These are phyloP conservation scores for Fonsecaea multimorphosa DNA, from an alignment of 2,329 filamentous ascomycete species.

Conservation along the genomic window DNA sequence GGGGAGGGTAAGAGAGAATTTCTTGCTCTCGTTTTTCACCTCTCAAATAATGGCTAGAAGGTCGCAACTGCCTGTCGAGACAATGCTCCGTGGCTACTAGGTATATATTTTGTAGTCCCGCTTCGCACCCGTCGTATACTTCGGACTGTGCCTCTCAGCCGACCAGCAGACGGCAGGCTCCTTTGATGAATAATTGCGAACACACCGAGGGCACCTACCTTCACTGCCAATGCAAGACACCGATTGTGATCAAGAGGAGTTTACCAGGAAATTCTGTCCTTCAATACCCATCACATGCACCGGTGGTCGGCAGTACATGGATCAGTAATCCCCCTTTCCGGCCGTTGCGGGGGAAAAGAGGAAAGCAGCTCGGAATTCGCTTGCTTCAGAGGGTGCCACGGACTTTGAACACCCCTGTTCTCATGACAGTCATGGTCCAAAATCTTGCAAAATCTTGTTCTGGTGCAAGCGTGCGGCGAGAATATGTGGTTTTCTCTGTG, in stretches of 20 bases:
- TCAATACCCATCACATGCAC: neutral
- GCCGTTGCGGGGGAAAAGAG: neutral
- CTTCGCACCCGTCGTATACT: neutral
- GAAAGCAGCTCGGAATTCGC: neutral
- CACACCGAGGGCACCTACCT: too few species aligned
- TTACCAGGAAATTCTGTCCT: neutral
- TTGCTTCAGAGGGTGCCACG: neutral
- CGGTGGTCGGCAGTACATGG: neutral
- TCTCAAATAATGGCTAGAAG: neutral
- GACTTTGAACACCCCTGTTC: neutral
- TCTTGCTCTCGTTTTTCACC: neutral
- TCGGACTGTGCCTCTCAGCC: neutral
- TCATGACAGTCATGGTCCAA: neutral
- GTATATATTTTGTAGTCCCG: neutral
- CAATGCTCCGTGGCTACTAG: neutral
- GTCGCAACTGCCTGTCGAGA: neutral
- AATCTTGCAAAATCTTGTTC: neutral
- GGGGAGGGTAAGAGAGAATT: neutral
- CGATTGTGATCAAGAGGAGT: neutral
- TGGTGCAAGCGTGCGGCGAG: neutral
- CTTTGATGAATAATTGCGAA: neutral
- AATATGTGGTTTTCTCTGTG: neutral
- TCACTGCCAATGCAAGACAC: neutral
- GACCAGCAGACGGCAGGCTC: neutral
- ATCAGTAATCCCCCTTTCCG: neutral